phyloP scores from a whole-genome alignment of 2,329 filamentous ascomycete species.

The Leptosphaerulina australis region DNA sequence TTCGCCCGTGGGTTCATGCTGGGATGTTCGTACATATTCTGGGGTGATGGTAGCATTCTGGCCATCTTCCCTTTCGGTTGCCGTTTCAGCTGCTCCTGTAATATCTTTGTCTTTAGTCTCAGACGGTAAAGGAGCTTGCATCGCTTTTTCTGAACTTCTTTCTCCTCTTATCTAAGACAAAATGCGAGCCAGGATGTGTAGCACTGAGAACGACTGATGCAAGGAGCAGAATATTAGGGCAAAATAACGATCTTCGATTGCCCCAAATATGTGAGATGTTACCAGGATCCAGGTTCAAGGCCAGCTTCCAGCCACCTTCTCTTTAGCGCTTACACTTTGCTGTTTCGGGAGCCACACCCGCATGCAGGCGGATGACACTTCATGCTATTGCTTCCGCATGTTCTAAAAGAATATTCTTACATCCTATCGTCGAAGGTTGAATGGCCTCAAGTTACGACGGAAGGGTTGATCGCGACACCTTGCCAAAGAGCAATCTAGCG shows the following conservation, averaged over 20 bases:
- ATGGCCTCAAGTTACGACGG: too few species aligned
- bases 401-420: too few species aligned
- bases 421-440: too few species aligned
- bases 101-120: background rate
- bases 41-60: background rate
- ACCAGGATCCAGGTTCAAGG: conserved; percentile 2
- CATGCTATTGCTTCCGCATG: background rate
- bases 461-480: too few species aligned
- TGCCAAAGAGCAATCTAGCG: too few species aligned
- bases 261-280: background rate
- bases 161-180: background rate
- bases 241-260: background rate
- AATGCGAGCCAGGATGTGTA: background rate
- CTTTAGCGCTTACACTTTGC: conserved; percentile 12
- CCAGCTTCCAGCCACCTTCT: conserved; percentile 11
- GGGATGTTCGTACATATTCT: too few species aligned
- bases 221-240: background rate
- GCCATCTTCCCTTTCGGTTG: too few species aligned
- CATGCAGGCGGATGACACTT: background rate
- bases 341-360: background rate
- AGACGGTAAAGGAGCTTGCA: background rate
- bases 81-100: background rate
- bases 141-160: background rate
- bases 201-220: background rate
- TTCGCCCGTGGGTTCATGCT: background rate